These are phyloP conservation scores for Dipodascus geniculatus DNA, from an alignment of 805 yeast genomes.

Conservation along the genomic window DNA sequence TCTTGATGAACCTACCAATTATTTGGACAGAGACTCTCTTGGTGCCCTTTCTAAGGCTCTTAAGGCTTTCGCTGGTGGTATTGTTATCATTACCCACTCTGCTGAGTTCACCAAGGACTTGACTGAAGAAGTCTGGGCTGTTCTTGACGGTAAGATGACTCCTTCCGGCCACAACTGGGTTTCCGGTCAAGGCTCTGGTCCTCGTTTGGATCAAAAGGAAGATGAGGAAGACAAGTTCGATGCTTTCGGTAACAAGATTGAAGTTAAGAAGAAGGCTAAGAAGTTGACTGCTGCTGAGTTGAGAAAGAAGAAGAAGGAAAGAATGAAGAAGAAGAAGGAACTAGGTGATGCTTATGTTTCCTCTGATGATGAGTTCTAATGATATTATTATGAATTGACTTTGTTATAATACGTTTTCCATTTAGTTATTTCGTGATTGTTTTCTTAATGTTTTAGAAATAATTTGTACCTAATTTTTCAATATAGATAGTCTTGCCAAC, in stretches of 20 bases:
- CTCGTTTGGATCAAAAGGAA: constrained; percentile 96
- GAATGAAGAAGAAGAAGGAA: constrained; percentile 99
- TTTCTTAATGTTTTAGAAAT: too few species aligned
- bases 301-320: constrained; percentile 99
- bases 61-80: constrained; percentile 99
- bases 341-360: constrained; percentile 98
- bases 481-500: too few species aligned
- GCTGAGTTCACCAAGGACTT: constrained; percentile 99
- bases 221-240: constrained; percentile 94
- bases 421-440: too few species aligned
- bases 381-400: too few species aligned
- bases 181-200: constrained; percentile 99
- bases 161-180: constrained; percentile 99
- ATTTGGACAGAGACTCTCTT: constrained; percentile 97
- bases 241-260: constrained; percentile 99
- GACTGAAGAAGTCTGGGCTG: constrained; percentile 99
- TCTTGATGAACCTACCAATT: constrained; percentile 99
- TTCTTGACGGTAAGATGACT: constrained; percentile 93
- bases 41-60: constrained; percentile 99
- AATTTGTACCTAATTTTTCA: too few species aligned
- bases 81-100: constrained; percentile 98
- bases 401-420: too few species aligned
- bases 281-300: constrained; percentile 98
- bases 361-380: constrained; percentile 80
- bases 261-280: constrained; percentile 88